Base-by-base conservation (phyloP, 805 yeast species). In the Vanderwaltozyma polyspora region DNA sequence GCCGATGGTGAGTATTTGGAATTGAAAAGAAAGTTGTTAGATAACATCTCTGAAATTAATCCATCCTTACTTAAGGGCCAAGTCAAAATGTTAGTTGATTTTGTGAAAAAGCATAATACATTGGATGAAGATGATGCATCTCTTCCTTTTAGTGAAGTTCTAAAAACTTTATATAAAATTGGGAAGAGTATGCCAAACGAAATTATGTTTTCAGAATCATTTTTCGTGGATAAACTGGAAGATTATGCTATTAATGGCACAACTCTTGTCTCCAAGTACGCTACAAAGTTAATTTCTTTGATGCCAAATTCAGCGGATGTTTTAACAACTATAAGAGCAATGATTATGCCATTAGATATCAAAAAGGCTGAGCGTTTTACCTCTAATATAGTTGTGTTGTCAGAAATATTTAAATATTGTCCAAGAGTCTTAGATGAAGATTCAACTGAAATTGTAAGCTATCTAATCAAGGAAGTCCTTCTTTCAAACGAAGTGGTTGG, bases 21-120 rank as follows among this genome's bases (percentile, higher is more conserved):
- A 42, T 57, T 19, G 67, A 56, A 47, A 35, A 70, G 74, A 36
- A 72, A 67, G 32, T 42, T 80, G 4, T 55, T 84, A 18, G 76
- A 74, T 38, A 64, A 70, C 28, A 70, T 82, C 3, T 75, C 93
- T 0, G 46, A 53, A 2, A 63, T 69, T 3, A 60, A 71, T 31
- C 95, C 95, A 1, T 67, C 68, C 11, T 74, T 78, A 1, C 67
- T 85, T 51, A 72, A 71, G 44, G 66, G 68, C 23, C 82, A 82
- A 45, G 61, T 78, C 8, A 57, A 64, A 5, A 66, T 67, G 6
- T 58, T 85, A 36, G 61, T 67, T 4, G 54, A 62, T 0, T 52
- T 74, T 3, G 55, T 56, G 9, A 45, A 36, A 39, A 44, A 13
- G 43, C 45, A 15, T 36, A 41, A 38, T 3, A 35, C 47, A 2